Percentiles rank a stretch among this genome's conserved stretches.
Evolutionary conservation across 1,139 yeast species (phyloP).

Genomic region (Debaryomyces robertsiae): DNA sequence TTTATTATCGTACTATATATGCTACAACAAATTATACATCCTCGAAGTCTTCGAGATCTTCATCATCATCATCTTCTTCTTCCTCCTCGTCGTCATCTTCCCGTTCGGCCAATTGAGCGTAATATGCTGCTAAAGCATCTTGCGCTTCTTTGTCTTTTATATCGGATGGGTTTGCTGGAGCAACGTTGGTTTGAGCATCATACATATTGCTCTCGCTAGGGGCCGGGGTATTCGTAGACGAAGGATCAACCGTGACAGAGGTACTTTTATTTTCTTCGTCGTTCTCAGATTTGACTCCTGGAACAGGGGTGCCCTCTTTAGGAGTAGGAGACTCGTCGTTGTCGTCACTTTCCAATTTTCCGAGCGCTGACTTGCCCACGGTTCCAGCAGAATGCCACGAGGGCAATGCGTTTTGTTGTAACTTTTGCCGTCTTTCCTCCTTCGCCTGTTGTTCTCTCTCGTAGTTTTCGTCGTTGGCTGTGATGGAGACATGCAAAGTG

Average conservation of each 20-base stretch:
- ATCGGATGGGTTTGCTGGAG: slow-evolving; percentile 24
- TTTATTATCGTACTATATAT: slow-evolving; percentile 3
- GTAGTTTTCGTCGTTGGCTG: slow-evolving; percentile 84
- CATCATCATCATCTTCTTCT: slow-evolving; percentile 60
- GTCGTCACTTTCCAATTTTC: slow-evolving; percentile 53
- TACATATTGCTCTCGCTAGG: neutral
- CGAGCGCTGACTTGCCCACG: slow-evolving; percentile 60
- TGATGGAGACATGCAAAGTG: slow-evolving; percentile 85
- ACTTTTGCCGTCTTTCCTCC: slow-evolving; percentile 69
- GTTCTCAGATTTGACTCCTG: slow-evolving; percentile 14
- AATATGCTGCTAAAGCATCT: slow-evolving; percentile 78
- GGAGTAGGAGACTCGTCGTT: slow-evolving; percentile 14
- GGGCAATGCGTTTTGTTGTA: slow-evolving; percentile 93
- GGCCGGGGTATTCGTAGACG: slow-evolving; percentile 8
- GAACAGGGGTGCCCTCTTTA: slow-evolving; percentile 23
- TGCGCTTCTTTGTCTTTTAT: slow-evolving; percentile 65
- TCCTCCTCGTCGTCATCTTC: slow-evolving; percentile 65
- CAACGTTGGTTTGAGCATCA: neutral
- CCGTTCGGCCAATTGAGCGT: slow-evolving; percentile 66
- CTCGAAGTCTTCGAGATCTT: slow-evolving; percentile 54
- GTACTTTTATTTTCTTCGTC: slow-evolving; percentile 10
- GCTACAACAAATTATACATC: slow-evolving; percentile 30
- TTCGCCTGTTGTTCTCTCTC: slow-evolving; percentile 65
- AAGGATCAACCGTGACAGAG: slow-evolving; percentile 14
- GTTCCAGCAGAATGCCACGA: slow-evolving; percentile 95